Evolutionary conservation across 192 early-diverging fungal genomes (phyloP), one percentile per base, ranked within the genome.

Genomic region (Gaertneriomyces semiglobifer): DNA sequence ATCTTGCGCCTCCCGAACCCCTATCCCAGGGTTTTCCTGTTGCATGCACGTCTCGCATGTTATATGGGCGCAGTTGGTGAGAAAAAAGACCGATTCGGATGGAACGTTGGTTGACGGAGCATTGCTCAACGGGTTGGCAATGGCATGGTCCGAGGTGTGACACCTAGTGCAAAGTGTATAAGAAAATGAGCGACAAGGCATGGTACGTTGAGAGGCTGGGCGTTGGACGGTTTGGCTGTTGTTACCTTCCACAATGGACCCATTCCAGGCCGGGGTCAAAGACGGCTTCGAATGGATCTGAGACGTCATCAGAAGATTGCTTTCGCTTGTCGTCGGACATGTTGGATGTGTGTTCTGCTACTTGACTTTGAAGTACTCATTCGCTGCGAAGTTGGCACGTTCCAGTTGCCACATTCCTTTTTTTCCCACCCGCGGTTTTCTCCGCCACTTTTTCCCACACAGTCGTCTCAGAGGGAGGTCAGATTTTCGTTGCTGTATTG

Each of bases 1-100:
- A 57, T 66, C 53, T 14, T 41, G 39, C 48, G 51, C 25, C 1
- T 14, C 42, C 18, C 14, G 39, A 8, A 45, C 18, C 6, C 38
- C 58, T 4, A 11, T 40, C 44, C 43, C 66, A 6, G 46, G 9
- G 33, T 68, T 60, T 50, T 68, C 66, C 39, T 60, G 57, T 16
- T 20, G 66, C 7, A 59, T 45, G 25, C 66, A 68, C 6, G 58
- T 59, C 8, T 68, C 58, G 58, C 66, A 68, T 14, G 58, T 47
- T 52, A 68, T 25, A 68, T 68, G 66, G 0, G 66, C 66, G 41
- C 66, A 68, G 41, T 60, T 68, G 14, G 66, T 68, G 6, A 68
- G 58, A 51, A 52, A 68, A 42, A 60, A 68, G 11, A 44, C 42
- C 25, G 66, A 60, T 39, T 16, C n/a, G 41, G 44, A 43, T 10